These are phyloP conservation scores for Aspergillus melleus DNA, from an alignment of 2,329 filamentous ascomycete species.

Conservation along the genomic window DNA sequence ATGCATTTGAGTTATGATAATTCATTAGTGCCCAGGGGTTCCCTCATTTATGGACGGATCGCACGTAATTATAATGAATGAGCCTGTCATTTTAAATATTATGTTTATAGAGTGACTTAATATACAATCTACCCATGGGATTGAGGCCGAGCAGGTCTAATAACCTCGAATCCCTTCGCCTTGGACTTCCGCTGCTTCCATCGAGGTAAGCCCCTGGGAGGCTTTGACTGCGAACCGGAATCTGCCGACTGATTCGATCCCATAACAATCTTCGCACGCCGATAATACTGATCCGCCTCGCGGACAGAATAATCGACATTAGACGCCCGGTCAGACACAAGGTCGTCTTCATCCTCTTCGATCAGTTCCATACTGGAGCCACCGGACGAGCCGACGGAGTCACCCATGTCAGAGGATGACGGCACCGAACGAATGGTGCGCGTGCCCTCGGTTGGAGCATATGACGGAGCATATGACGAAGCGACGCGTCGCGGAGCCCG, in stretches of 20 bases:
- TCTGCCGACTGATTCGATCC: background rate
- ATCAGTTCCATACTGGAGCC: background rate
- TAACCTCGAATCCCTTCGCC: constrained; percentile 9
- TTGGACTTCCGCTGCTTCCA: constrained; percentile 2
- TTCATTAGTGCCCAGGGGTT: too few species aligned
- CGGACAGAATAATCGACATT: background rate
- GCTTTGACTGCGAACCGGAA: background rate
- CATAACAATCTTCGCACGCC: background rate
- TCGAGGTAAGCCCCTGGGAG: background rate
- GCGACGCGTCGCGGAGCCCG: too few species aligned
- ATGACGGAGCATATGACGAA: background rate
- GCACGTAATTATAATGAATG: background rate
- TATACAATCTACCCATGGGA: background rate
- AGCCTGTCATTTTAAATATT: background rate
- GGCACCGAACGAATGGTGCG: background rate
- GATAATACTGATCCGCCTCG: background rate
- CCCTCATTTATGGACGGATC: too few species aligned
- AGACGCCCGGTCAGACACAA: background rate
- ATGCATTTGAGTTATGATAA: too few species aligned
- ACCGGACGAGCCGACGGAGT: background rate
- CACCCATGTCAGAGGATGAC: background rate
- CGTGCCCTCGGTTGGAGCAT: background rate
- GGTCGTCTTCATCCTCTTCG: background rate
- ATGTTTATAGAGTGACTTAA: background rate
- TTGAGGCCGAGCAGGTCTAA: background rate